Percentiles rank a stretch among this genome's conserved stretches.
These are phyloP conservation scores for Beta corolliflora DNA, from an alignment of 179 eudicot species.

Conservation along the genomic window DNA sequence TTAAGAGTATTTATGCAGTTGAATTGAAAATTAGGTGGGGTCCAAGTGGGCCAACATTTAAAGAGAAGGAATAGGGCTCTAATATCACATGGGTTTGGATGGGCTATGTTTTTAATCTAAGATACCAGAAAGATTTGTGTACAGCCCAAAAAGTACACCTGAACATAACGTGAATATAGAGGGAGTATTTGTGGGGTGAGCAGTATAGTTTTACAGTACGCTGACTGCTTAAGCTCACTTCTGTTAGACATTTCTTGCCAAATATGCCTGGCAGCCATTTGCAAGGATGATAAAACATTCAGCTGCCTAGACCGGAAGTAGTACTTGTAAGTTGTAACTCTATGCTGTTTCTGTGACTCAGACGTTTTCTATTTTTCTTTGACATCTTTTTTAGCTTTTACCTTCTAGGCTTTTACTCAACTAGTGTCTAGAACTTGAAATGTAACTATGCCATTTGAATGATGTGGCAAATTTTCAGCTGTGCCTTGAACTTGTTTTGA, in stretches of 20 bases:
- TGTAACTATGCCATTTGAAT: not conserved
- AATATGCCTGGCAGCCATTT: not conserved
- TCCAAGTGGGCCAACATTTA: no score
- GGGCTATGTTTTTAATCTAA: no score
- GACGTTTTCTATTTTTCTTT: not conserved
- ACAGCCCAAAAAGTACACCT: no score
- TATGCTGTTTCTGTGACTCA: not conserved
- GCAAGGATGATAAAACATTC: not conserved
- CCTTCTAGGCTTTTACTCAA: not conserved
- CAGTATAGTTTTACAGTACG: not conserved
- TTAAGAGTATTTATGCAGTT: no score
- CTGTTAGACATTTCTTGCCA: not conserved
- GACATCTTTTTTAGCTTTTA: not conserved
- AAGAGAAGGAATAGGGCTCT: no score
- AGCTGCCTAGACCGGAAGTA: not conserved
- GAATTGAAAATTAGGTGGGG: no score
- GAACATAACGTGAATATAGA: no score
- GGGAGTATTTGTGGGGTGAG: not conserved
- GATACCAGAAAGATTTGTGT: no score
- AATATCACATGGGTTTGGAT: no score
- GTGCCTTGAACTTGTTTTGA: not conserved
- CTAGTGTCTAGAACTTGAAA: not conserved
- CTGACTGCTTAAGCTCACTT: not conserved
- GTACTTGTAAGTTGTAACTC: not conserved
- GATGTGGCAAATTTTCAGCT: not conserved